phyloP scores from a whole-genome alignment of 768 basidiomycete genomes.

The Podaxis rugospora region DNA sequence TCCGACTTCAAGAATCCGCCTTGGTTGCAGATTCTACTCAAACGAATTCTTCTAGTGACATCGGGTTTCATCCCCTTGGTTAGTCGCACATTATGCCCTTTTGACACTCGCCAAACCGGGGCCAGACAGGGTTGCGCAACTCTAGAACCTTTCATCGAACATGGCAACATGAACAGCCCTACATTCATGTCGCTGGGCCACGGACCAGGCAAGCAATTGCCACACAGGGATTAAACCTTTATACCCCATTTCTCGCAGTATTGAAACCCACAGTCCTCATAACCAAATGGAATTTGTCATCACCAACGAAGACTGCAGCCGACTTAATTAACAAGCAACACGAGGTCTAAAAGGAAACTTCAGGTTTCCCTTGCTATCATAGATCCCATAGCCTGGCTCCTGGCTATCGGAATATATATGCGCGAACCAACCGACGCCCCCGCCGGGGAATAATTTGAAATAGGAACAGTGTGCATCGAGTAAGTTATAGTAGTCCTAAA shows the following conservation, averaged over 20 bases:
- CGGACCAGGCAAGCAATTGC: too few relatives aligned
- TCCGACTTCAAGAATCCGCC: background rate
- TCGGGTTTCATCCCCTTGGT: background rate
- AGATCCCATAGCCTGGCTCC: conserved; percentile 71
- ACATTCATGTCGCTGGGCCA: background rate
- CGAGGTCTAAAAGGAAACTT: conserved; percentile 67
- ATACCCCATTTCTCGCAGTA: too few relatives aligned
- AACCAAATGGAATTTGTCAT: background rate
- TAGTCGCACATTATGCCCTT: background rate
- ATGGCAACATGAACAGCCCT: background rate
- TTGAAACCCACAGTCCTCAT: background rate
- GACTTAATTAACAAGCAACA: conserved; percentile 43
- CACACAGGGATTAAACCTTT: too few relatives aligned
- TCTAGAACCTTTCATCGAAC: background rate
- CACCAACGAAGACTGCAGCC: background rate
- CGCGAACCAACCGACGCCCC: conserved; percentile 79
- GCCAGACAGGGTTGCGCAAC: background rate
- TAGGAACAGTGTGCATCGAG: conserved; percentile 61
- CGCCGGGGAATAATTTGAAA: conserved; percentile 54
- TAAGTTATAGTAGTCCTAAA: conserved; percentile 55
- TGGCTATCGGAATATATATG: conserved; percentile 71
- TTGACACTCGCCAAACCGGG: background rate
- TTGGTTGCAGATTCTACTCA: background rate
- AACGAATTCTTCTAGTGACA: background rate
- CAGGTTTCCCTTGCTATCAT: conserved; percentile 37